Percentiles rank a stretch among this genome's conserved stretches.
Conservation (phyloP, 192 early-diverging fungal species). For the Cetraspora pellucida region DNA sequence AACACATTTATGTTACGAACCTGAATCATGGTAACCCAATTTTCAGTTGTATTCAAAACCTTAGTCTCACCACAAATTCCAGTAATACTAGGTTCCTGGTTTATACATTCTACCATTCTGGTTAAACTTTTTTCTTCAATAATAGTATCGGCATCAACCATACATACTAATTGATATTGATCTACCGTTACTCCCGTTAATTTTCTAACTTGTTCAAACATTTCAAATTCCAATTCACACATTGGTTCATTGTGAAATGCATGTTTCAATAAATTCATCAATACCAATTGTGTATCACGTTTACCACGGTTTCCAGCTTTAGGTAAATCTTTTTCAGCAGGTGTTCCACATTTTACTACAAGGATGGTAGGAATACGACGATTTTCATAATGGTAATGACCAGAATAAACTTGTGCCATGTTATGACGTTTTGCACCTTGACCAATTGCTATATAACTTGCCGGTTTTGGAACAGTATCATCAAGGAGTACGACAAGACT, state of each 20-base stretch:
- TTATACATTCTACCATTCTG: constrained; percentile 80
- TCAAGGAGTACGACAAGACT: neutral
- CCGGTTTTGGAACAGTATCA: constrained; percentile 53
- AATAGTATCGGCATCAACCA: constrained; percentile 88
- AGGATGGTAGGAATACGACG: constrained; percentile 71
- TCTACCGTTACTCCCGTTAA: constrained; percentile 82
- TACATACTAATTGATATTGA: constrained; percentile 71
- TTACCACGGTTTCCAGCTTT: constrained; percentile 87
- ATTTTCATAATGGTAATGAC: constrained; percentile 79
- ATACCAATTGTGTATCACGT: constrained; percentile 82
- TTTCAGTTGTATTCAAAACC: constrained; percentile 88
- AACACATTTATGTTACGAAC: constrained; percentile 20
- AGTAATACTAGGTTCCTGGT: constrained; percentile 83
- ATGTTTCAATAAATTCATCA: constrained; percentile 78
- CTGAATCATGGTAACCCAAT: constrained; percentile 91
- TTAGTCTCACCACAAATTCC: constrained; percentile 96
- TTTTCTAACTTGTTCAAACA: constrained; percentile 80
- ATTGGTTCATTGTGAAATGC: constrained; percentile 81
- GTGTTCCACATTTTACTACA: constrained; percentile 76
- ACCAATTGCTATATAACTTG: constrained; percentile 86
- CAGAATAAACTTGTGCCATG: constrained; percentile 91
- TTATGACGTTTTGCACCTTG: constrained; percentile 88
- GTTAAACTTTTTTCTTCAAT: constrained; percentile 75
- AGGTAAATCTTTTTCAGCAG: constrained; percentile 48
- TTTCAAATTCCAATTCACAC: constrained; percentile 86